Conservation (phyloP, 805 yeast genomes). For the Kockiozyma suomiensis region DNA sequence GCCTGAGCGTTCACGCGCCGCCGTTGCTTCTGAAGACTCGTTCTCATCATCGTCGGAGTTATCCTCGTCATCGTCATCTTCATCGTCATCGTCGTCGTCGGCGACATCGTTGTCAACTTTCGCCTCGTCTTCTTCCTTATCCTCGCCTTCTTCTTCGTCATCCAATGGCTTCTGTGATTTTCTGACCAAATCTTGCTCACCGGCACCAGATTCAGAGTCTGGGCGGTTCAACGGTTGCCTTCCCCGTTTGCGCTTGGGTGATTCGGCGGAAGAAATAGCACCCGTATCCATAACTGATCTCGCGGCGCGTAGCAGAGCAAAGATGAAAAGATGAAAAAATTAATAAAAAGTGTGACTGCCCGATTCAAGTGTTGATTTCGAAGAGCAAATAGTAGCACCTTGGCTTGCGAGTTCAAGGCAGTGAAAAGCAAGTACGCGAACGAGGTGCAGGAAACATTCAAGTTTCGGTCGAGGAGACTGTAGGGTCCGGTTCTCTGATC, state of each 20-base stretch:
- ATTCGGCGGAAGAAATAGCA: background rate
- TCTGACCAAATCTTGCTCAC: no score
- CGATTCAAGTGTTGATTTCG: no score
- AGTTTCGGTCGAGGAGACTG: background rate
- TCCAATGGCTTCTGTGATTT: conserved; percentile 2
- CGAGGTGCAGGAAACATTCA: background rate
- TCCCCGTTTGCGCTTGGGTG: conserved; percentile 21
- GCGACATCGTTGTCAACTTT: conserved; percentile 38
- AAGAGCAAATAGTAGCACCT: no score
- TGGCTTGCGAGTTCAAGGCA: background rate
- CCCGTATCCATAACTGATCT: background rate
- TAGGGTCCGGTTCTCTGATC: background rate
- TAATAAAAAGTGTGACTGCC: no score
- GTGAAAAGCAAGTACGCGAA: background rate
- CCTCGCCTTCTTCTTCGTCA: conserved; percentile 32
- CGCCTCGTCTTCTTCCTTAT: conserved; percentile 35
- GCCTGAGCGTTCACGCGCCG: conserved; percentile 12
- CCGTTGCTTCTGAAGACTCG: conserved; percentile 24
- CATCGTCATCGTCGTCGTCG: conserved; percentile 34
- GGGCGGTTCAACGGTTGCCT: conserved; percentile 4
- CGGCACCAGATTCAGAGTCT: background rate
- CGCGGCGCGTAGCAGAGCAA: background rate
- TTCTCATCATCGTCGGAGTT: background rate
- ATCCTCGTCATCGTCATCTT: conserved; percentile 36
- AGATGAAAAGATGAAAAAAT: no score